Base-by-base conservation (phyloP, 208 protist genomes). In the Angomonas ambiguus region DNA sequence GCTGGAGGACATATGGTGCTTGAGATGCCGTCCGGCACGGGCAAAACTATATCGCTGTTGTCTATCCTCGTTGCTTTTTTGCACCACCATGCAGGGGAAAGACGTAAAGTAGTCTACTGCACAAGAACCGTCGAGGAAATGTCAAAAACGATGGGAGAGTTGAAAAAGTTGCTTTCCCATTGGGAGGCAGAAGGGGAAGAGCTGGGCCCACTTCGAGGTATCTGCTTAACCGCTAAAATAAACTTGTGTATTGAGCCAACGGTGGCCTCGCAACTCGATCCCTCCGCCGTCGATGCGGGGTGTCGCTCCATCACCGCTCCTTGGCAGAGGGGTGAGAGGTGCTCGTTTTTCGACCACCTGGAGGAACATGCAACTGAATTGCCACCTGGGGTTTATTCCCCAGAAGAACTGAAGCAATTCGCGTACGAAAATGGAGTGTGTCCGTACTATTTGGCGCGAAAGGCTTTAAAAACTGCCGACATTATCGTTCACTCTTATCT, bases 21-120 rank as follows among this genome's bases (percentile, higher is more conserved):
- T 42, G 98, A 99, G 75, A 99, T 99, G 98, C 98, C 98, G 13
- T 99, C 95, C 18, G 98, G 98, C 45, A 99, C 98, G 0, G 98
- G 98, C 27, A 99, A 99, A 76, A 99, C 98, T 0, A 97, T 99
- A 35, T 97, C 98, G n/a, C 71, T 99, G 35, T 82, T 99, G 5
- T 97, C 97, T 0, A 91, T 99, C n/a, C 88, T 99, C 35, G 86
- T 97, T 20, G 89, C 92, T 8, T 98, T 98, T 69, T 73, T 98
- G 73, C 80, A 96, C 48, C 84, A 95, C 28, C 87, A 99, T 67
- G 85, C 91, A 3, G 57, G 89, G 45, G 91, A 96, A 49, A 90
- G 92, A 24, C 82, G 93, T n/a, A 99, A 99, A 76, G 88, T 99
- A 51, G 79, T 99, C 20, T 99, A 99, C 85, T 99, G 98, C 76